Base-by-base conservation (phyloP, 2,329 filamentous ascomycete species). In the Exophiala sp. region DNA sequence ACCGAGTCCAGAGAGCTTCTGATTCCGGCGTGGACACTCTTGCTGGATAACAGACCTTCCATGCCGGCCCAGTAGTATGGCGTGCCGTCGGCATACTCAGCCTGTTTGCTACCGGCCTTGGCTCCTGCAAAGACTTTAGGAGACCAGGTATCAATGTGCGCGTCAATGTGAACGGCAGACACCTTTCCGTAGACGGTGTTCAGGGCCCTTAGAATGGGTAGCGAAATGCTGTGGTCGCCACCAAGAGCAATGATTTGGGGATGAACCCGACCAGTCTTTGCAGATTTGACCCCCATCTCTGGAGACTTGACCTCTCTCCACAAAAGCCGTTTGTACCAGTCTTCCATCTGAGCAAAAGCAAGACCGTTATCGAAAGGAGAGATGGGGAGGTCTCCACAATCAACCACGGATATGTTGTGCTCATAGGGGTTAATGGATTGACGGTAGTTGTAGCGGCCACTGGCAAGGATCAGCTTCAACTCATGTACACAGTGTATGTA, bases 381-480 rank as follows among this genome's bases (percentile, higher is more conserved):
- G 9, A 52, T 44, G 27, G 50, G 50, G 3, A 52, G 14, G 27
- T 52, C 50, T n/a, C 50, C 50, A 40, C 50, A 52, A 14, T 52
- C 50, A n/a, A 52, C 40, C 3, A 52, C 21, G 18, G 43, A 47
- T n/a, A 47, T 47, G 18, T 47, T 43, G 14, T 52, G 43, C 6
- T 24, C 19, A 21, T 43, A 43, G 5, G 43, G 43, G 18, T 52
- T 47, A 22, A 52, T 46, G 11, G 37, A 38, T 27, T 52, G 43
- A 30, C 43, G 43, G 32, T 47, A 46, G 39, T 52, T 52, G 14
- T 47, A 52, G 11, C 35, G 48, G 2, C 48, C 48, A 41, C 48
- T 50, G 37, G 10, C 18, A 39, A 22, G 37, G 18, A 18, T n/a
- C n/a, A n/a, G n/a, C n/a, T n/a, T n/a, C n/a, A n/a, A n/a, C n/a